phyloP scores from a whole-genome alignment of 805 yeast species.

The Candida gorgasii region DNA sequence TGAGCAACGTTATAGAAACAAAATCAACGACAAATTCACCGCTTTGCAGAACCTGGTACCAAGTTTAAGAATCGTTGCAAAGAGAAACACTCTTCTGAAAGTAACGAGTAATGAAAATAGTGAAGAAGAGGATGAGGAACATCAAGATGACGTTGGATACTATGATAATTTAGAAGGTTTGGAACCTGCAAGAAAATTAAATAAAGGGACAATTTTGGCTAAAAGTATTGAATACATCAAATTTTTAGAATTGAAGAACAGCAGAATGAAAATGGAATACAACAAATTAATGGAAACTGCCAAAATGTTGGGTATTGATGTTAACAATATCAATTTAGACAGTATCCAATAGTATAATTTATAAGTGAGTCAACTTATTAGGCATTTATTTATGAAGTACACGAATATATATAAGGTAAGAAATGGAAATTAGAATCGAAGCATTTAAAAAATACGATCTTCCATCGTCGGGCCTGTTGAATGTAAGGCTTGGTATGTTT shows the following conservation, averaged over 20 bases:
- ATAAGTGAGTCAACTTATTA: too few species aligned
- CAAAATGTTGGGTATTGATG: slow-evolving; percentile 29
- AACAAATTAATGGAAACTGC: slow-evolving; percentile 45
- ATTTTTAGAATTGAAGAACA: slow-evolving; percentile 65
- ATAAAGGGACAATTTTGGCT: slow-evolving; percentile 74
- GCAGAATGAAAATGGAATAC: slow-evolving; percentile 51
- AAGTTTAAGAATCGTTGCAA: slow-evolving; percentile 33
- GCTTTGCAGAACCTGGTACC: slow-evolving; percentile 41
- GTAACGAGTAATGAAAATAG: slow-evolving; percentile 16
- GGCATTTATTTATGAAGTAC: slow-evolving; percentile 5
- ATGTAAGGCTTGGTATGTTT: too few species aligned
- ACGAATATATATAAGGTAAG: background rate
- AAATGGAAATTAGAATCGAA: too few species aligned
- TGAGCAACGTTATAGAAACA: slow-evolving; percentile 45
- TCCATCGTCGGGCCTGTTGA: too few species aligned
- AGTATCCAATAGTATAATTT: background rate
- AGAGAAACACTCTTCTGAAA: slow-evolving; percentile 18
- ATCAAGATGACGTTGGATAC: slow-evolving; percentile 5
- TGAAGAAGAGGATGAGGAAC: slow-evolving; percentile 4
- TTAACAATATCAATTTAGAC: slow-evolving; percentile 3
- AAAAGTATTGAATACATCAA: slow-evolving; percentile 80
- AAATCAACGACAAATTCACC: slow-evolving; percentile 43
- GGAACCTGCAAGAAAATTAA: slow-evolving; percentile 71
- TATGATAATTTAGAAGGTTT: slow-evolving; percentile 65
- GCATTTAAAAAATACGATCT: too few species aligned